Percentiles rank a stretch among this genome's conserved stretches.
Conservation (phyloP, 306 rosid genomes). For the Sindora glabra region DNA sequence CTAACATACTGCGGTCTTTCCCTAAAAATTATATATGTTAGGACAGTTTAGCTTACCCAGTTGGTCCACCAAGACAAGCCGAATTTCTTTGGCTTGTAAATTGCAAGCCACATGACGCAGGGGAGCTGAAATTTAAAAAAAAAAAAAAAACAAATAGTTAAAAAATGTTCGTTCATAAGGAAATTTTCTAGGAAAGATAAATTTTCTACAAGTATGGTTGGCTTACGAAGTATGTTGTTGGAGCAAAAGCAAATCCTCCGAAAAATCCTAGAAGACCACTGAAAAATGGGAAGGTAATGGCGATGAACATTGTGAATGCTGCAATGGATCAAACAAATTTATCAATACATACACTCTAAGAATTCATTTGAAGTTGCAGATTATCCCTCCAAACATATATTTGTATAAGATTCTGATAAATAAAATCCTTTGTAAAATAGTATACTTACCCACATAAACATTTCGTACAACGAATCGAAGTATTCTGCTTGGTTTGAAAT, state of each 20-base stretch:
- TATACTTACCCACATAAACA: slow-evolving; percentile 65
- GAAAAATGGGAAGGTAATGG: slow-evolving; percentile 83
- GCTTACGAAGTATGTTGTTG: slow-evolving; percentile 83
- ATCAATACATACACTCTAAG: neutral
- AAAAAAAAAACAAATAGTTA: neutral
- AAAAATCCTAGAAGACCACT: slow-evolving; percentile 62
- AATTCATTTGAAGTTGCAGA: neutral
- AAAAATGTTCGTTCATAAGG: too few species aligned
- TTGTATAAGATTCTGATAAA: too few species aligned
- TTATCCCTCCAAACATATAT: neutral
- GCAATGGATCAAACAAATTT: slow-evolving; percentile 1
- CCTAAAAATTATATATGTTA: too few species aligned
- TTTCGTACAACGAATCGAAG: slow-evolving; percentile 76
- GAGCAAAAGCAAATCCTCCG: slow-evolving; percentile 94
- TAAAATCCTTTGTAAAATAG: neutral
- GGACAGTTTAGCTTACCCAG: slow-evolving; percentile 59
- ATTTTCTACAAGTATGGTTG: neutral
- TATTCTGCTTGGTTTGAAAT: slow-evolving; percentile 33
- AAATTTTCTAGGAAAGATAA: too few species aligned
- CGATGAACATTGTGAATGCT: slow-evolving; percentile 74
- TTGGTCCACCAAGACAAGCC: slow-evolving; percentile 79
- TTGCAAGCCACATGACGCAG: slow-evolving; percentile 72
- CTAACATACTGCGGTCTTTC: too few species aligned
- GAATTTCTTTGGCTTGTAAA: slow-evolving; percentile 66
- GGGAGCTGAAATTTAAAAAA: slow-evolving; percentile 74